A percentile compares a stretch with the other conserved stretches of the same genome.
Evolutionary conservation across 371 early-diverging fungal species (phyloP).

Genomic region (Capillidium heterosporum): DNA sequence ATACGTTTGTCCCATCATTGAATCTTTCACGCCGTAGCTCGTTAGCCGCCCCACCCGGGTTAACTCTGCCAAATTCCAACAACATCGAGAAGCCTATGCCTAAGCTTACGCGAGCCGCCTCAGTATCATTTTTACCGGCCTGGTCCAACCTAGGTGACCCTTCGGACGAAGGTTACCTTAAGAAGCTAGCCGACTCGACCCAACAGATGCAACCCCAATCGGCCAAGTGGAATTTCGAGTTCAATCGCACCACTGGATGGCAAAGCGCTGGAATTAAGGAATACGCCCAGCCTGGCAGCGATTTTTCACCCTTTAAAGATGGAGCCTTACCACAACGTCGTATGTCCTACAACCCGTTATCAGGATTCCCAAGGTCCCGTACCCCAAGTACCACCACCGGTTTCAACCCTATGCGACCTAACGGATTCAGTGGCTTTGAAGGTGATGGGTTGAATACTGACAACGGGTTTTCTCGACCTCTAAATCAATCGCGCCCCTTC

Average conservation of each 20-base stretch:
- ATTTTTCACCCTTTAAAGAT: neutral
- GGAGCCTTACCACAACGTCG: neutral
- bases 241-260: neutral
- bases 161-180: neutral
- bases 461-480: neutral
- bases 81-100: neutral
- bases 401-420: neutral
- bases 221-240: neutral
- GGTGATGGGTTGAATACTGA: neutral
- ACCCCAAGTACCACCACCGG: neutral
- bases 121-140: conserved; percentile 1
- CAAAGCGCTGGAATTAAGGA: neutral
- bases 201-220: neutral
- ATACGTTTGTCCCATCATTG: too few species aligned
- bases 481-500: neutral
- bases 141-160: neutral
- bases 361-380: neutral
- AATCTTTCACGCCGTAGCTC: neutral
- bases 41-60: conserved; percentile 4
- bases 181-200: neutral
- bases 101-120: neutral
- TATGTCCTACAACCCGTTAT: conserved; percentile 1
- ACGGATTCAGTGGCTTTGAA: neutral
- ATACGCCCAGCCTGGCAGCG: neutral
- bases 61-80: neutral